A percentile compares a stretch with the other conserved stretches of the same genome.
Conservation (phyloP, 768 basidiomycete species). For the Amanita muscaria region DNA sequence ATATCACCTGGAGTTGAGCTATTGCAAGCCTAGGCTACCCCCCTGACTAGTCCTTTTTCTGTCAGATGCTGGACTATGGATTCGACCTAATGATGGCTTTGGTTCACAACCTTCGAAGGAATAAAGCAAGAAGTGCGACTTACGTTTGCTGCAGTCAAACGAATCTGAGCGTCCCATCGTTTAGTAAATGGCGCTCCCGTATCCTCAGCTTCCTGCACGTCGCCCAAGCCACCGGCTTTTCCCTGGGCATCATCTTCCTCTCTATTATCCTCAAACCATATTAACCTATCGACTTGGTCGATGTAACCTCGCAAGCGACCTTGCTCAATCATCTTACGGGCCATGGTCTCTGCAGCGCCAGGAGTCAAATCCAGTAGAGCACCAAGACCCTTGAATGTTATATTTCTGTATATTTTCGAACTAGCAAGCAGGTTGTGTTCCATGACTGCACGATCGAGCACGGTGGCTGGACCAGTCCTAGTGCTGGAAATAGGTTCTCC, state of each 20-base stretch:
- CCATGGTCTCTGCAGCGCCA: slow-evolving; percentile 94
- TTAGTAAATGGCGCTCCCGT: slow-evolving; percentile 87
- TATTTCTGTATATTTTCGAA: slow-evolving; percentile 96
- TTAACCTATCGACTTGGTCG: slow-evolving; percentile 91
- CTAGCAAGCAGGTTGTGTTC: slow-evolving; percentile 97
- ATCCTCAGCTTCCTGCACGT: slow-evolving; percentile 81
- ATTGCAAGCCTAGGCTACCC: slow-evolving; percentile 15
- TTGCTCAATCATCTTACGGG: slow-evolving; percentile 97
- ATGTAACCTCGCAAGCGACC: slow-evolving; percentile 87
- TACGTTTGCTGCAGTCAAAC: slow-evolving; percentile 81
- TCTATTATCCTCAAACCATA: slow-evolving; percentile 81
- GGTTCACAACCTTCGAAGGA: slow-evolving; percentile 3
- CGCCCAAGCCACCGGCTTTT: slow-evolving; percentile 89
- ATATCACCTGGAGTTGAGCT: slow-evolving; percentile 16
- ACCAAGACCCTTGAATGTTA: slow-evolving; percentile 91
- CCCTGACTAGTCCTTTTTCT: slow-evolving; percentile 56
- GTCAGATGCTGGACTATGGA: slow-evolving; percentile 78
- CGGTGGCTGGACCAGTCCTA: slow-evolving; percentile 88
- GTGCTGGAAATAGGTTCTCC: slow-evolving; percentile 55
- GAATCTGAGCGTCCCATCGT: slow-evolving; percentile 93
- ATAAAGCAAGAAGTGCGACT: slow-evolving; percentile 16
- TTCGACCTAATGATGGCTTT: slow-evolving; percentile 50
- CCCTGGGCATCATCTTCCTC: slow-evolving; percentile 93
- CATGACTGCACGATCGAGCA: slow-evolving; percentile 95
- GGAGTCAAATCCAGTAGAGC: slow-evolving; percentile 83